Conservation (phyloP, 2,329 filamentous ascomycete species). For the Aaosphaeria arxii region DNA sequence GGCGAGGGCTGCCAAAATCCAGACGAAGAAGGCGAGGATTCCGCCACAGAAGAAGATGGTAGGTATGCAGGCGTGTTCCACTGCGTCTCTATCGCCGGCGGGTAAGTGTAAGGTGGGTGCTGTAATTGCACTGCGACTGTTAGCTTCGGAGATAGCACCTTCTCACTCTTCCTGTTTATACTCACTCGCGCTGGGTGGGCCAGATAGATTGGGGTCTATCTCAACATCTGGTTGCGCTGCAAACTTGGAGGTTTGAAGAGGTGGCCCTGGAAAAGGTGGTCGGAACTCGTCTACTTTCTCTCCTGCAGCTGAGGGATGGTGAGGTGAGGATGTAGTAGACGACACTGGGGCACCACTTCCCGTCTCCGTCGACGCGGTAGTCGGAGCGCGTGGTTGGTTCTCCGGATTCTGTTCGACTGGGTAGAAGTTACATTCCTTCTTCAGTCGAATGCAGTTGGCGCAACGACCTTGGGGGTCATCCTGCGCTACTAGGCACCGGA, state of each 20-base stretch:
- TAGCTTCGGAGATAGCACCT: conserved; percentile 7
- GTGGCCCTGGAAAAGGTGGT: conserved; percentile 17
- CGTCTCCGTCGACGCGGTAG: conserved; percentile 43
- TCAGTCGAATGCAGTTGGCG: conserved; percentile 87
- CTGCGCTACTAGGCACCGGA: conserved; percentile 77
- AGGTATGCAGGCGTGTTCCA: conserved; percentile 31
- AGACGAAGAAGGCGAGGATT: conserved; percentile 29
- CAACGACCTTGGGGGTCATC: conserved; percentile 75
- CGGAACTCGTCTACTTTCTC: conserved; percentile 33
- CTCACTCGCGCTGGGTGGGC: conserved; percentile 27
- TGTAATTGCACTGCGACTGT: conserved; percentile 26
- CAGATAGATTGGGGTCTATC: conserved; percentile 20
- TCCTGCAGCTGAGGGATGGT: conserved; percentile 17
- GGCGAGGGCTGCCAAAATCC: conserved; percentile 35
- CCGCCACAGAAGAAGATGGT: conserved; percentile 33
- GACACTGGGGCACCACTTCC: conserved; percentile 41
- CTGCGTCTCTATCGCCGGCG: conserved; percentile 34
- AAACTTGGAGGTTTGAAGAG: conserved; percentile 17
- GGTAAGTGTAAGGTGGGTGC: conserved; percentile 30
- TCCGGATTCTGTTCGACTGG: conserved; percentile 74
- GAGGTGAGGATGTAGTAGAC: conserved; percentile 51
- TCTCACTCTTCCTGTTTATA: neutral
- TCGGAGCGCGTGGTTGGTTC: conserved; percentile 43
- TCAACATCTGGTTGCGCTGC: conserved; percentile 24
- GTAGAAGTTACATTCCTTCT: conserved; percentile 91